Percentiles rank a stretch among this genome's conserved stretches.
phyloP scores from a whole-genome alignment of 2,329 filamentous ascomycete genomes.

The Diplodia scrobiculata region DNA sequence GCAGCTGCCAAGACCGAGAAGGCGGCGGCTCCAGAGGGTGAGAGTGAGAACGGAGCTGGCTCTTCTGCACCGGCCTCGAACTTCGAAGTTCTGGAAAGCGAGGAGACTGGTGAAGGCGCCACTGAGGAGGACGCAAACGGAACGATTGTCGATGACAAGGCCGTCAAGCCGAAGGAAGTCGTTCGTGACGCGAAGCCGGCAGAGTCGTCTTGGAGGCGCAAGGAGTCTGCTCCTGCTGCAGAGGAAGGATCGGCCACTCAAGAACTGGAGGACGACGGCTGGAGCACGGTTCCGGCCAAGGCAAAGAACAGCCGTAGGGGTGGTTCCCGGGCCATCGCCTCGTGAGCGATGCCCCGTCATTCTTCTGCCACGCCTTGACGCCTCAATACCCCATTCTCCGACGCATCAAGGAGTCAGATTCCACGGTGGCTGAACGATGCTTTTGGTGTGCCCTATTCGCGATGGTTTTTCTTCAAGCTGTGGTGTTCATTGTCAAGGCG shows the following conservation, averaged over 20 bases:
- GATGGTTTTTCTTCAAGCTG: constrained; percentile 28
- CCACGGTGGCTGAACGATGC: constrained; percentile 27
- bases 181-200: constrained; percentile 49
- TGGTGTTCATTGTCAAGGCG: constrained; percentile 26
- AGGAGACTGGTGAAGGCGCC: constrained; percentile 38
- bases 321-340: constrained; percentile 51
- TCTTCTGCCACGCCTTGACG: constrained; percentile 21
- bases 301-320: constrained; percentile 50
- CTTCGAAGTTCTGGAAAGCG: constrained; percentile 59
- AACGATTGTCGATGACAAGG: constrained; percentile 55
- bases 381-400: constrained; percentile 27
- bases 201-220: constrained; percentile 48
- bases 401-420: constrained; percentile 25
- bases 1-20: constrained; percentile 63
- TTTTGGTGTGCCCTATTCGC: constrained; percentile 27
- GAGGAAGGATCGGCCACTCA: constrained; percentile 49
- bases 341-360: constrained; percentile 38
- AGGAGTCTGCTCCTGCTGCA: constrained; percentile 39
- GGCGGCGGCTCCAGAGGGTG: constrained; percentile 50
- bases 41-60: constrained; percentile 31
- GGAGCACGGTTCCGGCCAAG: constrained; percentile 56
- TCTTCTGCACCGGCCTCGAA: constrained; percentile 48
- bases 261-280: constrained; percentile 56
- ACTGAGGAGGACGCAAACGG: constrained; percentile 51
- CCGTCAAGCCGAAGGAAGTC: constrained; percentile 59